Evolutionary conservation across 2,329 filamentous ascomycete species (phyloP), one percentile per base, ranked within the genome.

Genomic region (Pezicula rhizophila): DNA sequence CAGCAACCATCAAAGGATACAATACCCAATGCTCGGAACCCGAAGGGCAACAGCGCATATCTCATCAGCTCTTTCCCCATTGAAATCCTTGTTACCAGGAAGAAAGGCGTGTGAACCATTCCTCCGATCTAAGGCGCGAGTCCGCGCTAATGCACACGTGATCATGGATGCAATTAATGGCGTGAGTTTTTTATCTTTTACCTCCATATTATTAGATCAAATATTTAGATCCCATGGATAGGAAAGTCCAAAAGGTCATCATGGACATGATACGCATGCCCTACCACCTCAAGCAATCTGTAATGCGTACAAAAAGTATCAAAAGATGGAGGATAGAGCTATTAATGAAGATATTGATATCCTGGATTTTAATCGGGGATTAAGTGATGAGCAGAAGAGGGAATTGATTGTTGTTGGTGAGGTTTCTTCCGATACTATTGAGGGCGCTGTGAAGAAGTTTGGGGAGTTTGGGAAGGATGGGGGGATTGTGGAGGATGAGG

Each of bases 231-330:
- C 5, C 20, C 15, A 17, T 12, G 11, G 5, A 25, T 46, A 57
- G 54, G 54, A 49, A 39, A 10, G 3, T 31, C 8, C 8, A 12
- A 48, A 58, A 45, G 37, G 42, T 34, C 46, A 54, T 25, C 57
- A 59, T 50, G 46, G 48, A 4, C 57, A 60, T 60, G 60, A 64
- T 50, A 63, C 61, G 2, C 61, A 64, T 52, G 62, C 61, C n/a
- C 52, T 61, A n/a, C 62, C 62, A 3, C 62, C 62, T 4, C 58
- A 62, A 38, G 59, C 57, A 26, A 60, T 64, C 12, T 63, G 61
- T 28, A 56, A 64, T 52, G 47, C 55, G n/a, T 64, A 63, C 34
- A 62, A 63, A 42, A 62, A 58, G 41, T 64, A 64, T 39, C 59
- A 64, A 37, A 58, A 56, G 42, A 59, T 62, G 55, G 51, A 56